Base-by-base conservation (phyloP, 257 asterid species). In the Nicotiana undulata region DNA sequence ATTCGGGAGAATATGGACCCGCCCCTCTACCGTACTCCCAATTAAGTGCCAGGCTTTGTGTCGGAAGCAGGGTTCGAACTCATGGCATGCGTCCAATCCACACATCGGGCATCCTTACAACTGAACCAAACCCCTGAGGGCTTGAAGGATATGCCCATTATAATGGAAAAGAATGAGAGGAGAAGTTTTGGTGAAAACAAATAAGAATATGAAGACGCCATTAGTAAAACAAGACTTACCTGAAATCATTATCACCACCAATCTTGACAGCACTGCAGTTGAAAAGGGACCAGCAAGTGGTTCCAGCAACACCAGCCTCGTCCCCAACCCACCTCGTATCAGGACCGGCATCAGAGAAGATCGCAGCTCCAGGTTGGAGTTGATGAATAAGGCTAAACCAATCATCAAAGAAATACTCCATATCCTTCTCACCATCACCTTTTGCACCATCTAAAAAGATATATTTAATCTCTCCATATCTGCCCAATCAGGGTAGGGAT, bases 241-340 rank as follows among this genome's bases (percentile, higher is more conserved):
- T 80, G 12, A 66, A 17, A 84, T 93, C 94, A 1, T 84, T 89
- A 55, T 49, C 9, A 74, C 63, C 90, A 9, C 98, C 98, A 63
- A 95, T 91, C 77, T 86, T 80, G 7, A 87, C 89, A 32, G 53
- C 81, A 83, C 94, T 96, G 11, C 81, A 18, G 77, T 96, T 96
- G 89, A 92, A 92, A 79, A 90, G 97, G 64, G 99, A 96, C 98
- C 99, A 96, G 84, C 97, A 96, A 82, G 99, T 94, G 16, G 84
- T 85, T 61, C 93, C 92, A 44, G 97, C 94, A 85, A 83, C 84
- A 60, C 98, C 99, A 65, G 81, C 87, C 83, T 96, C 99, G 49
- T 94, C 92, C 26, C 99, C 99, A 13, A 96, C 89, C 99, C 98
- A 96, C 89, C 99, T 89, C 12, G 89, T 84, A 80, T 96, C 98